phyloP scores from a whole-genome alignment of 2,329 filamentous ascomycete genomes.

The Aspergillus pseudoglaucus region DNA sequence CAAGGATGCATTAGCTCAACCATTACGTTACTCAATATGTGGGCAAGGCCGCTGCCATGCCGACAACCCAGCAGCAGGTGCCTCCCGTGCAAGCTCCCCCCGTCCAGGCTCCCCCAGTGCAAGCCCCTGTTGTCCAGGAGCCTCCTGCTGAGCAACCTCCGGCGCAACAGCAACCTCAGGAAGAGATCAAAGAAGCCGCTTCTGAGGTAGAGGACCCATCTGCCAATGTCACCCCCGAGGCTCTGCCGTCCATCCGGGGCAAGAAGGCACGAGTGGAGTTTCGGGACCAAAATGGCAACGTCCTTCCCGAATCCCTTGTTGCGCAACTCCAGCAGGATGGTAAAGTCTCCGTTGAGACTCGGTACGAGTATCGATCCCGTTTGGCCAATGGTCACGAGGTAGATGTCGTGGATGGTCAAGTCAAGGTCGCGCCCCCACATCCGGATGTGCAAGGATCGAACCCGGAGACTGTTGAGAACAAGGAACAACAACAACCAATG shows the following conservation, averaged over 20 bases:
- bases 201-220: conserved; percentile 17
- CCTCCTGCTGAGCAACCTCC: neutral
- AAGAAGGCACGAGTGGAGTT: conserved; percentile 86
- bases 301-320: conserved; percentile 78
- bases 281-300: conserved; percentile 86
- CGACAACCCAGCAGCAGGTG: conserved; percentile 17
- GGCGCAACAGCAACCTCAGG: conserved; percentile 8
- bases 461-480: conserved; percentile 47
- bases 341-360: conserved; percentile 91
- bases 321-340: conserved; percentile 64
- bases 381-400: conserved; percentile 73
- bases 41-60: conserved; percentile 15
- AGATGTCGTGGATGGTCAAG: conserved; percentile 30
- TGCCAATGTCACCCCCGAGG: conserved; percentile 28
- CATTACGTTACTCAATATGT: conserved; percentile 32
- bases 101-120: conserved; percentile 7
- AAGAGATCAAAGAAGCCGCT: conserved; percentile 17
- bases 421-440: conserved; percentile 44
- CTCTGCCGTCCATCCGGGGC: conserved; percentile 32
- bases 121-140: conserved; percentile 4
- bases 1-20: conserved; percentile 27
- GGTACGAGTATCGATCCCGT: conserved; percentile 89
- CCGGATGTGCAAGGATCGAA: conserved; percentile 54
- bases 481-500: conserved; percentile 27
- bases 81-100: conserved; percentile 8